Evolutionary conservation across 192 early-diverging fungal species (phyloP).

Genomic region (Rhizophagus prolifer): DNA sequence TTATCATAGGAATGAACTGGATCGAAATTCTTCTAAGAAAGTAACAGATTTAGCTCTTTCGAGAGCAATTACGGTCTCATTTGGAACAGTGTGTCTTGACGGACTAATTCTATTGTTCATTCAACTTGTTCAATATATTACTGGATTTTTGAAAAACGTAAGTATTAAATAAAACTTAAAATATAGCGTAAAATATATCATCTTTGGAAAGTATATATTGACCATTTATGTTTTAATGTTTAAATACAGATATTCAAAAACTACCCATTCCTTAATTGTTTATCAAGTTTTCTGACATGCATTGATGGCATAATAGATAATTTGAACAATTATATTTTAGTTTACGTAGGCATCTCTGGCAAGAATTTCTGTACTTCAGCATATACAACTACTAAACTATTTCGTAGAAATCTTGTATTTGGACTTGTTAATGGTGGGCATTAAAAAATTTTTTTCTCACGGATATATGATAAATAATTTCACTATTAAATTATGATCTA

Average conservation of each 20-base stretch:
- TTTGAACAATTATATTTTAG: slow-evolving; percentile 67
- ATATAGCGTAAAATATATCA: not conserved
- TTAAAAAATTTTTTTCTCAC: not conserved
- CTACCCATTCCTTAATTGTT: slow-evolving; percentile 43
- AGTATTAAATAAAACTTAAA: slow-evolving; percentile 21
- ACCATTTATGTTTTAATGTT: slow-evolving; percentile 19
- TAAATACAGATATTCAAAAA: slow-evolving; percentile 33
- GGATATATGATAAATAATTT: too few relatives aligned
- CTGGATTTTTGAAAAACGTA: slow-evolving; percentile 52
- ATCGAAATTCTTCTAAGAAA: slow-evolving; percentile 39
- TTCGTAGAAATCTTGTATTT: slow-evolving; percentile 71
- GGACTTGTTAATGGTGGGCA: slow-evolving; percentile 56
- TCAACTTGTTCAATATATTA: slow-evolving; percentile 49
- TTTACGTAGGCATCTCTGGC: slow-evolving; percentile 70
- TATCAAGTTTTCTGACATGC: slow-evolving; percentile 34
- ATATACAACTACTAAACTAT: slow-evolving; percentile 62
- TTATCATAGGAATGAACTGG: slow-evolving; percentile 36
- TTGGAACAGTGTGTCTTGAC: slow-evolving; percentile 68
- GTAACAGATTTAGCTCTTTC: slow-evolving; percentile 45
- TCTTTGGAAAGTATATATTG: not conserved
- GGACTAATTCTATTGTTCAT: slow-evolving; percentile 61
- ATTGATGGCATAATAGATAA: slow-evolving; percentile 49
- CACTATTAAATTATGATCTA: not conserved
- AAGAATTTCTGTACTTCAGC: slow-evolving; percentile 60
- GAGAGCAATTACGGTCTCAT: slow-evolving; percentile 53